Percentiles rank a stretch among this genome's conserved stretches.
These are phyloP conservation scores for Neofusicoccum ribis DNA, from an alignment of 2,329 filamentous ascomycete species.

Conservation along the genomic window DNA sequence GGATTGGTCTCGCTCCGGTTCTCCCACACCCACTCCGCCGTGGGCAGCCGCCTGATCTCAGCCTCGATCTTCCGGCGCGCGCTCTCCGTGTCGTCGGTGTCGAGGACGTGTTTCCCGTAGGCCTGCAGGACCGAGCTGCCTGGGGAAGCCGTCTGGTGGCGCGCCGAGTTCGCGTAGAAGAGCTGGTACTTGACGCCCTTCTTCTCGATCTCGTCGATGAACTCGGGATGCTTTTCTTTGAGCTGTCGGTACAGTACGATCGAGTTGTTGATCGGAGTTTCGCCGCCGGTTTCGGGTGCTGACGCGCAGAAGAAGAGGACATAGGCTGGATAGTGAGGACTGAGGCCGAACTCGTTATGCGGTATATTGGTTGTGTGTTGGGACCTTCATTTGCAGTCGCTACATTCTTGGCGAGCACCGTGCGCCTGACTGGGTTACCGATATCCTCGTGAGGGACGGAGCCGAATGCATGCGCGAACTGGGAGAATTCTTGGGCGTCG, in stretches of 20 bases:
- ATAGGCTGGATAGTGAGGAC: constrained; percentile 23
- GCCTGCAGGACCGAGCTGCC: constrained; percentile 22
- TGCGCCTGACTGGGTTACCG: constrained; percentile 21
- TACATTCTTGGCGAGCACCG: constrained; percentile 20
- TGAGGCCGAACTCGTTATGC: constrained; percentile 24
- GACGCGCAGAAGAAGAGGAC: constrained; percentile 22
- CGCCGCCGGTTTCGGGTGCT: constrained; percentile 21
- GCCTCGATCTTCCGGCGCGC: constrained; percentile 22
- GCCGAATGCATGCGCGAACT: constrained; percentile 22
- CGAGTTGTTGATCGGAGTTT: constrained; percentile 23
- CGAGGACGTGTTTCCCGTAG: constrained; percentile 21
- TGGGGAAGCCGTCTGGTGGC: constrained; percentile 18
- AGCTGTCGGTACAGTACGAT: constrained; percentile 21
- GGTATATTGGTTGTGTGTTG: constrained; percentile 22
- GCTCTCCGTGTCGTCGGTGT: constrained; percentile 19
- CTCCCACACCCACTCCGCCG: constrained; percentile 21
- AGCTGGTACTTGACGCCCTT: constrained; percentile 22
- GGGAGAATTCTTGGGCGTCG: constrained; percentile 20
- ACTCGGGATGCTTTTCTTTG: constrained; percentile 20
- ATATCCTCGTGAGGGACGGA: constrained; percentile 23
- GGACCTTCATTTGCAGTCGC: constrained; percentile 24
- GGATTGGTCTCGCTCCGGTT: constrained; percentile 3
- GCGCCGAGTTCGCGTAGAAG: constrained; percentile 21
- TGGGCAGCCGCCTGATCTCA: constrained; percentile 22
- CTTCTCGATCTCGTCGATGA: constrained; percentile 20